phyloP scores from a whole-genome alignment of 1,284 basidiomycete genomes.

The Trichosporon sp. region DNA sequence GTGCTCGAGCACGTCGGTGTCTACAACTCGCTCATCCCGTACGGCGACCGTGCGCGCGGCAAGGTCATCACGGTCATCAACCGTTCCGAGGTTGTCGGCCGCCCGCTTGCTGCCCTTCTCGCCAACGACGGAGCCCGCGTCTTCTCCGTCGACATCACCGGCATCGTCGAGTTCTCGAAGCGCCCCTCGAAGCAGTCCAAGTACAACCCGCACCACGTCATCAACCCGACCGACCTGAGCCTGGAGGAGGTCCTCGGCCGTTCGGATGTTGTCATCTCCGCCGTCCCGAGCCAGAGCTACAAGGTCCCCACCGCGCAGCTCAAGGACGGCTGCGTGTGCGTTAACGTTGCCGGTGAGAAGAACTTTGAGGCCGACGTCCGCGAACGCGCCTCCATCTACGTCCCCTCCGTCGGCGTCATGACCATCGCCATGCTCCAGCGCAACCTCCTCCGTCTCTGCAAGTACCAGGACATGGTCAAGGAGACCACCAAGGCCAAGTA shows the following conservation, averaged over 20 bases:
- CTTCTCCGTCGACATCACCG: slow-evolving; percentile 85
- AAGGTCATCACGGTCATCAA: slow-evolving; percentile 45
- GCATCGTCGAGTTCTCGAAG: slow-evolving; percentile 77
- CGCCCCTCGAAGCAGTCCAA: slow-evolving; percentile 62
- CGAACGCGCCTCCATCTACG: slow-evolving; percentile 87
- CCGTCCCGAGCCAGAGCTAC: slow-evolving; percentile 82
- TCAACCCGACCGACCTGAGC: slow-evolving; percentile 67
- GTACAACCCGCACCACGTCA: slow-evolving; percentile 82
- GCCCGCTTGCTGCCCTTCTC: slow-evolving; percentile 84
- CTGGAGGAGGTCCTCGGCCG: slow-evolving; percentile 76
- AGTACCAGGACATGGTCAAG: slow-evolving; percentile 63
- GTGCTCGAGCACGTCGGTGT: slow-evolving; percentile 86
- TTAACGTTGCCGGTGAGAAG: slow-evolving; percentile 94
- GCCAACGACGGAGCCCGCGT: slow-evolving; percentile 92
- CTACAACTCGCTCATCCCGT: slow-evolving; percentile 87
- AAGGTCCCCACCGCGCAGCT: slow-evolving; percentile 86
- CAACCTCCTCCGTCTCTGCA: slow-evolving; percentile 77
- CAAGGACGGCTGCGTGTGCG: slow-evolving; percentile 88
- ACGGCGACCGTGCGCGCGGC: slow-evolving; percentile 85
- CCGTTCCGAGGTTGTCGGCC: slow-evolving; percentile 77
- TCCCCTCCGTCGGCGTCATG: slow-evolving; percentile 93
- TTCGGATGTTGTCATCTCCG: slow-evolving; percentile 88
- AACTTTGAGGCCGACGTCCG: slow-evolving; percentile 94
- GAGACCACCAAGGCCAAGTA: not conserved
- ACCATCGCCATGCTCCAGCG: slow-evolving; percentile 95